phyloP scores from a whole-genome alignment of 164 flowering plant genomes.

The Chimonanthus praecox region DNA sequence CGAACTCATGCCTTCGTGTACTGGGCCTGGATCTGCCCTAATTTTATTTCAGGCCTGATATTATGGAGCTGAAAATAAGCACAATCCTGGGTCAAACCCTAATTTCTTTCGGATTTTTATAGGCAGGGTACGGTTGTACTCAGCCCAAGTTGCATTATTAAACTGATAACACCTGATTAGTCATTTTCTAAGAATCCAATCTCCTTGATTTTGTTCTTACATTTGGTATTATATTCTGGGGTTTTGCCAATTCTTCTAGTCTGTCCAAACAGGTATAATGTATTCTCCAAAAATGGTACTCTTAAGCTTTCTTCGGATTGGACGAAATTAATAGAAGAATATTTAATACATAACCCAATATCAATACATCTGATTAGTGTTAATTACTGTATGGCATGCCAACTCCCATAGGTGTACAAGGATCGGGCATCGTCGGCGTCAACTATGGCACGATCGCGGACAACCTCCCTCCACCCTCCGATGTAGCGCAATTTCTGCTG shows the following conservation, averaged over 20 bases:
- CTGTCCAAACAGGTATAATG: not conserved
- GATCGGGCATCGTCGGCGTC: constrained; percentile 42
- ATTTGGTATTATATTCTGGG: not conserved
- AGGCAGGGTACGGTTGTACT: no score
- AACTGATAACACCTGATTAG: no score
- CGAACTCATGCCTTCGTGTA: no score
- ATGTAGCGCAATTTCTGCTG: constrained; percentile 59
- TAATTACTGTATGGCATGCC: not conserved
- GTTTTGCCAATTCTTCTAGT: not conserved
- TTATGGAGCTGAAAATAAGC: no score
- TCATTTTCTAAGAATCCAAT: no score
- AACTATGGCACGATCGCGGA: constrained; percentile 73
- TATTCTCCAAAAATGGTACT: not conserved
- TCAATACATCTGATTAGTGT: not conserved
- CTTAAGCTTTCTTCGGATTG: no score
- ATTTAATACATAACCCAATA: not conserved
- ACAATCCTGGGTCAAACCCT: no score
- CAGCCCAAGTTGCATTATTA: no score
- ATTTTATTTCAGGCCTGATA: no score
- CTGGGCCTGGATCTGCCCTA: no score
- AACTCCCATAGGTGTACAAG: constrained; percentile 35
- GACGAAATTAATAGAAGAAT: not conserved
- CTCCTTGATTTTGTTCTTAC: not conserved
- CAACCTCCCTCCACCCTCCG: constrained; percentile 62
- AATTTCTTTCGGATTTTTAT: no score